Conservation (phyloP, 306 rosid species). For the Cucurbita ficifolia region DNA sequence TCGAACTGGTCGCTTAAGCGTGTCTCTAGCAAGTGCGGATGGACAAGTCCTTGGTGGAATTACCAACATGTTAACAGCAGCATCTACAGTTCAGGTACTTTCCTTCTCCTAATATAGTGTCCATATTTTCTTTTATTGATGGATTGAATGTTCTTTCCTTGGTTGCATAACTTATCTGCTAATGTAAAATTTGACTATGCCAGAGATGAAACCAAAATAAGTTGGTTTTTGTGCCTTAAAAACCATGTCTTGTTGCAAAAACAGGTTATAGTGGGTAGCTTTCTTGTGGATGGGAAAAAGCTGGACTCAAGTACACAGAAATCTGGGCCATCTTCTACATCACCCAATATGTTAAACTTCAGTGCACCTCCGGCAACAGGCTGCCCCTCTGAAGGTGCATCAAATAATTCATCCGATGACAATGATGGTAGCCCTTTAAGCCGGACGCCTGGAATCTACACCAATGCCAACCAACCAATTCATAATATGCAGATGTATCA, state of each 20-base stretch:
- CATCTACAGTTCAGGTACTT: slow-evolving; percentile 80
- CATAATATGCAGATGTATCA: slow-evolving; percentile 42
- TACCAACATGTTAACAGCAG: slow-evolving; percentile 58
- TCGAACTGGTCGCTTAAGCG: slow-evolving; percentile 78
- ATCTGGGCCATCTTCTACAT: slow-evolving; percentile 33
- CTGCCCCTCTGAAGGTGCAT: slow-evolving; percentile 50
- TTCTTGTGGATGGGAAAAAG: slow-evolving; percentile 42
- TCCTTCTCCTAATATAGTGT: neutral
- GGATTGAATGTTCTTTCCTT: neutral
- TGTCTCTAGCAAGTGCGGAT: slow-evolving; percentile 71
- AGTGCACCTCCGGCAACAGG: slow-evolving; percentile 30
- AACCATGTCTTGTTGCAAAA: neutral
- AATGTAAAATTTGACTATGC: neutral
- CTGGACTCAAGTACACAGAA: slow-evolving; percentile 23
- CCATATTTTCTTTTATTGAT: neutral
- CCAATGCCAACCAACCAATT: slow-evolving; percentile 33
- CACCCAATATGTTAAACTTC: slow-evolving; percentile 43
- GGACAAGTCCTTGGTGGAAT: slow-evolving; percentile 83
- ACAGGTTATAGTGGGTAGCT: slow-evolving; percentile 73
- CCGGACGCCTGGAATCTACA: slow-evolving; percentile 32
- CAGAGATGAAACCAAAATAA: neutral
- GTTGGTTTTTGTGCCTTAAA: neutral
- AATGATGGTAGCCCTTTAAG: slow-evolving; percentile 37
- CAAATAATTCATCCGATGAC: slow-evolving; percentile 60
- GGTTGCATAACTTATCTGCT: neutral